Percentiles rank a stretch among this genome's conserved stretches.
Evolutionary conservation across 768 basidiomycete species (phyloP).

Genomic region (Amyloporia xantha): DNA sequence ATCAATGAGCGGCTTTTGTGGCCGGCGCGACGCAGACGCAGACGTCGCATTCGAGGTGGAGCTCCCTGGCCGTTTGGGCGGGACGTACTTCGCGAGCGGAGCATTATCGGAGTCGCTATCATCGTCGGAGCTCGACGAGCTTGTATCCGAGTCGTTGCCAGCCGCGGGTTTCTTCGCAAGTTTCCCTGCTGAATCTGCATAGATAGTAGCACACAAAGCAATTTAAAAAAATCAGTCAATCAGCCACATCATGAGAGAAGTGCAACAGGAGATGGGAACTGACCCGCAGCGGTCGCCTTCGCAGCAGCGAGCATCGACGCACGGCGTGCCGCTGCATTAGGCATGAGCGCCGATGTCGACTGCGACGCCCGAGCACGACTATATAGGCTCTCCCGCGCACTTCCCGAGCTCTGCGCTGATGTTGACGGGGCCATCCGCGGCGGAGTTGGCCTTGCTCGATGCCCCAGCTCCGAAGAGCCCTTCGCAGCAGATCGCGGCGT

Average conservation of each 20-base stretch:
- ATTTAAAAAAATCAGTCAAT: neutral
- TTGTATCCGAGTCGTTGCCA: conserved; percentile 4
- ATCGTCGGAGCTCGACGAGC: conserved; percentile 24
- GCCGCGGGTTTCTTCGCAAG: neutral
- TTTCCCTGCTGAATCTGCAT: neutral
- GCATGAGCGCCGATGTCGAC: conserved; percentile 53
- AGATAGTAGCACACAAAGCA: neutral
- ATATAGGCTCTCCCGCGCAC: conserved; percentile 11
- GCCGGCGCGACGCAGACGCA: conserved; percentile 25
- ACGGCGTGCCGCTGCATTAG: conserved; percentile 43
- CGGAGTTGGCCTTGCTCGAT: conserved; percentile 12
- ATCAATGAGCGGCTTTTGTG: conserved; percentile 40
- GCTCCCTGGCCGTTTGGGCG: conserved; percentile 63
- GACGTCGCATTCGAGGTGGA: conserved; percentile 33
- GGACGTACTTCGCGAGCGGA: conserved; percentile 56
- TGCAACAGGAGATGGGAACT: neutral
- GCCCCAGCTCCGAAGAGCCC: conserved; percentile 23
- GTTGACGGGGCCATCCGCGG: conserved; percentile 15
- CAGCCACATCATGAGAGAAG: neutral
- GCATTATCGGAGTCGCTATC: conserved; percentile 52
- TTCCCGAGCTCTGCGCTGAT: conserved; percentile 6
- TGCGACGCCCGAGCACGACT: conserved; percentile 43
- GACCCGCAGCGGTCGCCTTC: neutral
- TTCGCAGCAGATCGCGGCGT: conserved; percentile 19
- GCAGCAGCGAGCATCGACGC: conserved; percentile 31